Percentiles rank a stretch among this genome's conserved stretches.
Conservation (phyloP, 2,329 filamentous ascomycete species). For the Verticillium nonalfalfae region DNA sequence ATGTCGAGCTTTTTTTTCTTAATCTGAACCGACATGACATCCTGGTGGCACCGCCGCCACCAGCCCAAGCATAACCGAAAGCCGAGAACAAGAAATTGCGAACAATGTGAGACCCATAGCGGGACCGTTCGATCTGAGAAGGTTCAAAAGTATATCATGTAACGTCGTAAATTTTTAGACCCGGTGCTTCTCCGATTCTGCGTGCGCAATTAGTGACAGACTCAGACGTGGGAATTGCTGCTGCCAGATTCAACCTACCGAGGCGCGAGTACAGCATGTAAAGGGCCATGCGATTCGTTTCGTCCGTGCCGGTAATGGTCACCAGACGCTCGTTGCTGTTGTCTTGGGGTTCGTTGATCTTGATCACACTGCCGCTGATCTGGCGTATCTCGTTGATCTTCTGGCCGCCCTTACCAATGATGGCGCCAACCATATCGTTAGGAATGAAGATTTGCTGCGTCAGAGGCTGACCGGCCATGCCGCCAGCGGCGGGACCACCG, state of each 20-base stretch:
- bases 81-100: not conserved
- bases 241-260: slow-evolving; percentile 50
- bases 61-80: not conserved
- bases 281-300: slow-evolving; percentile 99
- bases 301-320: slow-evolving; percentile 94
- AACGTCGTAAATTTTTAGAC: slow-evolving; percentile 22
- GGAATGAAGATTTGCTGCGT: slow-evolving; percentile 99
- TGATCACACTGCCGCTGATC: slow-evolving; percentile 95
- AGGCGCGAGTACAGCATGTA: slow-evolving; percentile 99
- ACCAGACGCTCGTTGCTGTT: slow-evolving; percentile 98
- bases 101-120: slow-evolving; percentile 3
- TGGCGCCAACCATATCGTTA: slow-evolving; percentile 98
- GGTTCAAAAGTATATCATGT: slow-evolving; percentile 1
- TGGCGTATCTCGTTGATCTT: slow-evolving; percentile 99
- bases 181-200: slow-evolving; percentile 40
- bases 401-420: slow-evolving; percentile 95
- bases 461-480: slow-evolving; percentile 70
- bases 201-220: slow-evolving; percentile 3
- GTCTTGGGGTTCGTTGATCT: slow-evolving; percentile 99
- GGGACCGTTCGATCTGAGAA: slow-evolving; percentile 10
- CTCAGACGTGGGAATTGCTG: not conserved
- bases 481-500: slow-evolving; percentile 45
- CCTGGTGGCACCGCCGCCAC: not conserved
- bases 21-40: not conserved
- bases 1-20: not conserved